phyloP scores from a whole-genome alignment of 768 basidiomycete genomes.

The Grammothele lineata region DNA sequence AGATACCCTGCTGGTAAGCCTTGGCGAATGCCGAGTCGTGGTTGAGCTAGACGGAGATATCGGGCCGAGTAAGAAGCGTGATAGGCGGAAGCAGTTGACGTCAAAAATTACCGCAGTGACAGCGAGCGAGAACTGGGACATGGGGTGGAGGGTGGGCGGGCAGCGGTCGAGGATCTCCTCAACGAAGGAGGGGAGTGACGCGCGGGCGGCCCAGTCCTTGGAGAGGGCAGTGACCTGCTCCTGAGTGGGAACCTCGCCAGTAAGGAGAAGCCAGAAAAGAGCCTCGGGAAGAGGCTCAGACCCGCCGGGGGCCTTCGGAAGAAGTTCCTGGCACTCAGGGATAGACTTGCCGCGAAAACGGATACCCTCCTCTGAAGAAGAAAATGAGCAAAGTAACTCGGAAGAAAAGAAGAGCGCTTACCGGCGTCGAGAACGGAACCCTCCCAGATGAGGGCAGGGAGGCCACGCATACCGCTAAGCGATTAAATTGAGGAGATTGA shows the following conservation, averaged over 20 bases:
- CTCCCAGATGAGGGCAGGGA: constrained; percentile 96
- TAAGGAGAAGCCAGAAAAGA: constrained; percentile 94
- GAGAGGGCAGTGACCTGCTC: constrained; percentile 86
- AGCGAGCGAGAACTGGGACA: constrained; percentile 97
- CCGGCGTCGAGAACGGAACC: constrained; percentile 95
- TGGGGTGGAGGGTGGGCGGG: constrained; percentile 92
- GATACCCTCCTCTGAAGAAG: constrained; percentile 80
- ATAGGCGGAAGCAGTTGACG: not conserved
- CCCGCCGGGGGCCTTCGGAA: constrained; percentile 88
- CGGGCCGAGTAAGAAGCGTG: constrained; percentile 5
- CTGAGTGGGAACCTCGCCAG: constrained; percentile 89
- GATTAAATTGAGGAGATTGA: constrained; percentile 6
- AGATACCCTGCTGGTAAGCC: constrained; percentile 87
- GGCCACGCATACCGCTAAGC: constrained; percentile 77
- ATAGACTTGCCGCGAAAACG: constrained; percentile 97
- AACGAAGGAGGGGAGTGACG: constrained; percentile 89
- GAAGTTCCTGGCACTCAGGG: constrained; percentile 78
- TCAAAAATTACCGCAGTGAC: constrained; percentile 74
- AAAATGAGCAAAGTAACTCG: constrained; percentile 6
- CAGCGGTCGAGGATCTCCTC: constrained; percentile 94
- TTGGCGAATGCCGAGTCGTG: constrained; percentile 97
- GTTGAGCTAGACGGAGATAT: constrained; percentile 54
- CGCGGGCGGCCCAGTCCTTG: constrained; percentile 92
- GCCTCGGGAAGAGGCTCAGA: constrained; percentile 89
- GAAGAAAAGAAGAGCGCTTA: constrained; percentile 28